Conservation (phyloP, 257 asterid genomes). For the Coffea eugenioides region DNA sequence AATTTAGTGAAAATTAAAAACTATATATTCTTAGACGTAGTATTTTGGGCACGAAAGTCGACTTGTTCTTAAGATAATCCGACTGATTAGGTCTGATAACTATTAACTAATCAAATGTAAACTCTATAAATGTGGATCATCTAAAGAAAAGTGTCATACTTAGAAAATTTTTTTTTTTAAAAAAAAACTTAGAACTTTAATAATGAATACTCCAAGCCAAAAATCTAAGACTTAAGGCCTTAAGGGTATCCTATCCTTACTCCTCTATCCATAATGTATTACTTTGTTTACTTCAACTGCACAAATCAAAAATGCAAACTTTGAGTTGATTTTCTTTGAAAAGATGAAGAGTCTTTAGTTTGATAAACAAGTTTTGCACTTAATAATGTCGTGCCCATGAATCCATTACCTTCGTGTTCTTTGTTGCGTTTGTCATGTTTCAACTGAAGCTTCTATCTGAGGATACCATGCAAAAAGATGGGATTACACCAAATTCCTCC, state of each 20-base stretch:
- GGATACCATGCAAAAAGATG: neutral
- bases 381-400: neutral
- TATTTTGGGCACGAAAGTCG: neutral
- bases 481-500: neutral
- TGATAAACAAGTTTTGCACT: neutral
- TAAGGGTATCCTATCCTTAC: neutral
- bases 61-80: neutral
- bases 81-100: neutral
- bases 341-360: neutral
- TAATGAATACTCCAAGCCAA: neutral
- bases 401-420: no score
- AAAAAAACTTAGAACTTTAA: no score
- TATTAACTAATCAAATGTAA: no score
- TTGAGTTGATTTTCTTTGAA: neutral
- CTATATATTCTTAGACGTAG: neutral
- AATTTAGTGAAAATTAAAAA: no score
- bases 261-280: neutral
- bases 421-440: neutral
- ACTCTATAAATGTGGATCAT: neutral
- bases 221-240: neutral
- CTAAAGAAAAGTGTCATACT: no score
- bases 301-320: neutral
- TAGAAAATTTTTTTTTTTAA: no score
- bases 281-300: neutral
- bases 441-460: neutral